These are phyloP conservation scores for Termitomyces sp. DNA, from an alignment of 768 basidiomycete species.

Conservation along the genomic window DNA sequence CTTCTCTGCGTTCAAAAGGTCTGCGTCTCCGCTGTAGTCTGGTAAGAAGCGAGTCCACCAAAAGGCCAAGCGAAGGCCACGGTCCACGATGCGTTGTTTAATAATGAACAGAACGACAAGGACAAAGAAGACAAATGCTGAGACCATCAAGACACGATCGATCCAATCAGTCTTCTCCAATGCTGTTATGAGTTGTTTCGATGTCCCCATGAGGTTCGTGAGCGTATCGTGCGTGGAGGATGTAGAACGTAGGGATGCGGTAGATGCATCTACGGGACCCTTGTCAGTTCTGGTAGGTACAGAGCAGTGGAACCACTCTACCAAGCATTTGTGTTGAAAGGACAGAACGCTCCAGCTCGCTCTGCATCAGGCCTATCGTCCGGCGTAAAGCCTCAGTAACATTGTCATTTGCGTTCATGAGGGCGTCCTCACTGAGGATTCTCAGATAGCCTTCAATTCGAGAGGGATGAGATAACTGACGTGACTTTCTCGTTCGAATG, in stretches of 20 bases:
- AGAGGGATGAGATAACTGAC: slow-evolving; percentile 33
- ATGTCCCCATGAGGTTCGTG: slow-evolving; percentile 63
- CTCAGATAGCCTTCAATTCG: neutral
- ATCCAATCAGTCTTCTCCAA: slow-evolving; percentile 90
- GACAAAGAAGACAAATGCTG: slow-evolving; percentile 76
- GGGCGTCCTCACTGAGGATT: slow-evolving; percentile 59
- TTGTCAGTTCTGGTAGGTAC: neutral
- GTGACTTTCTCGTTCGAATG: slow-evolving; percentile 51
- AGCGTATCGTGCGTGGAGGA: slow-evolving; percentile 75
- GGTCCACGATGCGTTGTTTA: slow-evolving; percentile 82
- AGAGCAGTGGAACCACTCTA: slow-evolving; percentile 20
- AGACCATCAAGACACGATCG: slow-evolving; percentile 81
- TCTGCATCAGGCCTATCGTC: slow-evolving; percentile 83
- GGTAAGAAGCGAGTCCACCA: slow-evolving; percentile 86
- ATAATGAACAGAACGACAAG: slow-evolving; percentile 82
- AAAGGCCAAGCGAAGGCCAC: slow-evolving; percentile 69
- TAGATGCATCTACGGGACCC: slow-evolving; percentile 61
- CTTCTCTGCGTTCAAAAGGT: slow-evolving; percentile 29
- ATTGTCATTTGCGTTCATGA: slow-evolving; percentile 86
- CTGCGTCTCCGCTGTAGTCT: slow-evolving; percentile 32
- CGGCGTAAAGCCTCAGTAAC: slow-evolving; percentile 86
- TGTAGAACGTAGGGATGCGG: slow-evolving; percentile 67
- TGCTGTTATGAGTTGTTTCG: slow-evolving; percentile 78
- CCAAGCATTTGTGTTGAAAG: slow-evolving; percentile 83
- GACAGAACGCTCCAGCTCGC: slow-evolving; percentile 86